Base-by-base conservation (phyloP, 352 stramenopile species). In the Phytophthora capsici region DNA sequence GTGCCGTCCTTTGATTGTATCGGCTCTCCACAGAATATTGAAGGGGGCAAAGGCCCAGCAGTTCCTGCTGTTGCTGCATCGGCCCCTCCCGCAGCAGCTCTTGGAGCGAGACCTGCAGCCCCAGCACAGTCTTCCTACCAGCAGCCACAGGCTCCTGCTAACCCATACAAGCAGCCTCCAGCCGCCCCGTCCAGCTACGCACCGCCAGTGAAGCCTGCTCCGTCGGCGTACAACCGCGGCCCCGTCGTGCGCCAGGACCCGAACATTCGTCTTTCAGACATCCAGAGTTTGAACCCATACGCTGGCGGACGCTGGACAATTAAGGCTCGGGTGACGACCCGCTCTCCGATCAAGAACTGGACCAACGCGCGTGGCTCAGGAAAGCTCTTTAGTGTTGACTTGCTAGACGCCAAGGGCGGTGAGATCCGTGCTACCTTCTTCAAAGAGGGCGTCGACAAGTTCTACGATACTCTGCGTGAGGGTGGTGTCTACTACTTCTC, bases 361-460 rank as follows among this genome's bases (percentile, higher is more conserved):
- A 96, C 75, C 61, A 99, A 99, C 73, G 85, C 91, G 25, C 94
- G 95, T 48, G 97, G 97, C 6, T 94, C 98, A 59, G 98, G 98
- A 51, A 96, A 95, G 64, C 87, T 99, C 1, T 99, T 99, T 69
- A 98, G 84, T 54, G 80, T 98, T 30, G 96, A 99, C 61, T 76
- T 99, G 26, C 75, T 99, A 28, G 98, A 99, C 73, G 76, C 84
- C 19, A 91, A 92, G 28, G 97, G 95, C 25, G 93, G 90, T 17
- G 97, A 99, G 78, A 99, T 99, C 57, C 91, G 96, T 44, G 96
- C 84, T 46, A 99, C 98, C 19, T 98, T 99, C 69, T 99, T 99
- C 78, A 99, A 99, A 64, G 98, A 99, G 50, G 95, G 90, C 0
- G 96, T 98, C 14, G 97, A 99, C 66, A 98, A 98, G 69, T 99